Evolutionary conservation across 331 rosid species (phyloP).

Genomic region (Quercus tomentella): DNA sequence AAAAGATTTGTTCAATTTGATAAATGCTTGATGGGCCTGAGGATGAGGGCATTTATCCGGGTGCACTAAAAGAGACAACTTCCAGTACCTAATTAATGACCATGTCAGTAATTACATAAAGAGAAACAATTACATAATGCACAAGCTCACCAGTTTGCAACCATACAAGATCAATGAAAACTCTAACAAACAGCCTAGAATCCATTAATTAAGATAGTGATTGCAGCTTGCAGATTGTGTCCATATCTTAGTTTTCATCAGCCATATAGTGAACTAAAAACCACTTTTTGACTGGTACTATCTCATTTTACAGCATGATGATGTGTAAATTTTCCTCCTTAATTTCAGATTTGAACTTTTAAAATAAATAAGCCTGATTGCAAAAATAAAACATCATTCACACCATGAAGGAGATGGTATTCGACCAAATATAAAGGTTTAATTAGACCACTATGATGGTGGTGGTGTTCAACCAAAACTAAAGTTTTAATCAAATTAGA

Average conservation of each 20-base stretch:
- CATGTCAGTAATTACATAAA: background rate
- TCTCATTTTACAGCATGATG: background rate
- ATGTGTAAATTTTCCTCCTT: background rate
- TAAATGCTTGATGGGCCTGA: slow-evolving; percentile 89
- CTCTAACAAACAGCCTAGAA: background rate
- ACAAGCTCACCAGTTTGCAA: background rate
- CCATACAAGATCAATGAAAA: background rate
- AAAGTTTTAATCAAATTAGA: background rate
- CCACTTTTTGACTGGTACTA: background rate
- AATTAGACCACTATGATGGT: background rate
- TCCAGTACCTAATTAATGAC: slow-evolving; percentile 66
- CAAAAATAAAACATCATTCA: background rate
- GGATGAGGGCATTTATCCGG: slow-evolving; percentile 99
- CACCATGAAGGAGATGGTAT: background rate
- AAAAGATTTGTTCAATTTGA: slow-evolving; percentile 83
- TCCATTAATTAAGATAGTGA: background rate
- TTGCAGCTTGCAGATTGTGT: background rate
- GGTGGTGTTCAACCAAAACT: background rate
- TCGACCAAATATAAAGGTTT: background rate
- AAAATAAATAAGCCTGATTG: background rate
- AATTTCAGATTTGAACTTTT: background rate
- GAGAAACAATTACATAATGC: slow-evolving; percentile 10
- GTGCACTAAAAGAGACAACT: slow-evolving; percentile 93
- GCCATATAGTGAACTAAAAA: background rate
- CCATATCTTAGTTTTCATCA: background rate